Percentiles rank a stretch among this genome's conserved stretches.
These are phyloP conservation scores for Fusarium mundagurra DNA, from an alignment of 2,329 filamentous ascomycete genomes.

Conservation along the genomic window DNA sequence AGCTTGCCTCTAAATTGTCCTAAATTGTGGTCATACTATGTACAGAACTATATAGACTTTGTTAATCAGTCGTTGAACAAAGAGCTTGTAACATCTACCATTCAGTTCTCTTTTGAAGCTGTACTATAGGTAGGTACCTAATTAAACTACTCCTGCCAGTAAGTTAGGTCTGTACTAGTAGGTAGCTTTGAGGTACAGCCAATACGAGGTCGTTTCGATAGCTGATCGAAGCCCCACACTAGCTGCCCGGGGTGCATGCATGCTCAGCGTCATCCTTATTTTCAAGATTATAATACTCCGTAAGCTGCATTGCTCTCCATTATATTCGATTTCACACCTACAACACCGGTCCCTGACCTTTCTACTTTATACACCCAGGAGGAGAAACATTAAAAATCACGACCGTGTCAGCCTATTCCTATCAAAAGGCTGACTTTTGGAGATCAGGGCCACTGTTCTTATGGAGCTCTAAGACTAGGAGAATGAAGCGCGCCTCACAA, in stretches of 20 bases:
- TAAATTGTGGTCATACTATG: no score
- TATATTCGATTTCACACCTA: background rate
- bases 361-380: slow-evolving; percentile 1
- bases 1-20: background rate
- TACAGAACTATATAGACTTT: background rate
- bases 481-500: slow-evolving; percentile 38
- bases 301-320: background rate
- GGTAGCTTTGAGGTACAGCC: background rate
- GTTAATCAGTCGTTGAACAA: background rate
- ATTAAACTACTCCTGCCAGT: background rate
- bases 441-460: background rate
- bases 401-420: background rate
- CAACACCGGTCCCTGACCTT: background rate
- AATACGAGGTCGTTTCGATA: background rate
- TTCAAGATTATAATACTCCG: background rate
- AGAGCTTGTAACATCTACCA: background rate
- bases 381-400: background rate
- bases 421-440: background rate
- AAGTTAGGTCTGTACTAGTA: background rate
- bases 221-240: slow-evolving; percentile 3
- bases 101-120: background rate
- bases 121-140: background rate
- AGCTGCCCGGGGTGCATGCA: slow-evolving; percentile 18
- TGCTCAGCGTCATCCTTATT: slow-evolving; percentile 24
- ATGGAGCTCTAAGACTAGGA: slow-evolving; percentile 35